These are phyloP conservation scores for Grosmannia huntii DNA, from an alignment of 2,329 filamentous ascomycete genomes.

Conservation along the genomic window DNA sequence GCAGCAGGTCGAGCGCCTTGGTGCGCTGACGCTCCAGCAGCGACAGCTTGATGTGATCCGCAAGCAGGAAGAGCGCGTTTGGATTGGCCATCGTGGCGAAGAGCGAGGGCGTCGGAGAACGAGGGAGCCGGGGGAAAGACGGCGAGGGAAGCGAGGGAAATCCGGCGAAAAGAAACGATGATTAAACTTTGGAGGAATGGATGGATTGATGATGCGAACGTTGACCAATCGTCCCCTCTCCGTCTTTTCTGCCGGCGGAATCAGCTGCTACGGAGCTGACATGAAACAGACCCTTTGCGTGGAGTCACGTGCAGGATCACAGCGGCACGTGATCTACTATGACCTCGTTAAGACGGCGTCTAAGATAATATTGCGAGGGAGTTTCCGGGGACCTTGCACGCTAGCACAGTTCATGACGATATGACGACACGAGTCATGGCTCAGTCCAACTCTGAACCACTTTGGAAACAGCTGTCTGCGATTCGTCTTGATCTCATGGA, in stretches of 20 bases:
- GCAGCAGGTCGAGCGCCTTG: conserved; percentile 56
- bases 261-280: background rate
- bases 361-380: background rate
- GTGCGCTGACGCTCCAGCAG: conserved; percentile 84
- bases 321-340: background rate
- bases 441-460: background rate
- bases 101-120: background rate
- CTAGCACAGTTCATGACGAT: background rate
- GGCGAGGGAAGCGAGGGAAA: background rate
- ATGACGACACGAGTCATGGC: background rate
- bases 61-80: conserved; percentile 78
- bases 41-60: conserved; percentile 94
- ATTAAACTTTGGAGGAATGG: background rate
- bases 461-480: background rate
- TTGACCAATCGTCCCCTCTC: background rate
- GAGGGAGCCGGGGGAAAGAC: background rate
- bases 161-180: background rate
- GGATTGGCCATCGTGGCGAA: conserved; percentile 35
- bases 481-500: background rate
- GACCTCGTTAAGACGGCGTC: background rate
- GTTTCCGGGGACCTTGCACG: background rate
- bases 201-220: background rate
- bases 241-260: background rate
- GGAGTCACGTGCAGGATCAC: background rate
- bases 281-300: background rate